A percentile compares a stretch with the other conserved stretches of the same genome.
phyloP scores from a whole-genome alignment of 805 yeast genomes.

The Brettanomyces anomalus region DNA sequence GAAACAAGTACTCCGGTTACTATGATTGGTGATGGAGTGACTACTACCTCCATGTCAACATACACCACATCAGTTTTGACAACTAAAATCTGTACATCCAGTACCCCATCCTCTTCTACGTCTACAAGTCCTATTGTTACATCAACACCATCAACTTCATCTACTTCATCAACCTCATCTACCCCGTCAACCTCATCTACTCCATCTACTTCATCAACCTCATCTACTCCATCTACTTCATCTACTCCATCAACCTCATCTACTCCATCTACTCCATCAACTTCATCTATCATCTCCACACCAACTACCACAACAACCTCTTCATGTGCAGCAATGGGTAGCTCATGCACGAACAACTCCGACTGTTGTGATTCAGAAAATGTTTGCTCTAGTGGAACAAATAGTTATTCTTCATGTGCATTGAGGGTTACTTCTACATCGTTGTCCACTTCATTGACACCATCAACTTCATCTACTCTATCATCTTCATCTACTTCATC shows the following conservation, averaged over 20 bases:
- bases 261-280: background rate
- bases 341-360: background rate
- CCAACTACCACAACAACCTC: background rate
- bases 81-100: slow-evolving; percentile 2
- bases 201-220: slow-evolving; percentile 1
- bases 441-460: background rate
- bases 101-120: slow-evolving; percentile 1
- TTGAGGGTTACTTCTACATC: background rate
- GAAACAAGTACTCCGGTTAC: background rate
- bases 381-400: background rate
- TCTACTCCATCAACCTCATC: background rate
- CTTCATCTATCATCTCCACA: slow-evolving; percentile 1
- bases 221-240: background rate
- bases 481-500: background rate
- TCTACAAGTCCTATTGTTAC: background rate
- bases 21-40: background rate
- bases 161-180: background rate
- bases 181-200: slow-evolving; percentile 1
- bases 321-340: slow-evolving; percentile 1
- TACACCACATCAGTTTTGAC: slow-evolving; percentile 1
- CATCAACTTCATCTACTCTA: background rate
- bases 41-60: background rate
- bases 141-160: background rate
- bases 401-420: background rate
- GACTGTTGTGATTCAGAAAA: slow-evolving; percentile 1